Percentiles rank a stretch among this genome's conserved stretches.
phyloP scores from a whole-genome alignment of 495 filamentous ascomycete genomes.

The Geopyxis carbonaria region DNA sequence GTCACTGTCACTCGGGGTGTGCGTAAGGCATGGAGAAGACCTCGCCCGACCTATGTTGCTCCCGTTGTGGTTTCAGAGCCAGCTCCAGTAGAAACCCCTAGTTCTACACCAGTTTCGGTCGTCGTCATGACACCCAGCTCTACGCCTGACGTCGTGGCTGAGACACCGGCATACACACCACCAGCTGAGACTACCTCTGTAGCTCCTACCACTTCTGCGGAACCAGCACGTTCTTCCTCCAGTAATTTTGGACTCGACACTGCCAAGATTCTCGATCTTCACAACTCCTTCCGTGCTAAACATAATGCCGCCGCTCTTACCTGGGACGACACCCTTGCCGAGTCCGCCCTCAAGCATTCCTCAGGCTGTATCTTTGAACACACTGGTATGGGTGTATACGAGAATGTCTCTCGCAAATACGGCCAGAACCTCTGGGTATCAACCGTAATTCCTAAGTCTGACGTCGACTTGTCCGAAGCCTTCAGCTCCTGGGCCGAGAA shows the following conservation, averaged over 20 bases:
- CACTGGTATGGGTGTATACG: constrained; percentile 14
- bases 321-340: constrained; percentile 46
- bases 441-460: too few relatives aligned
- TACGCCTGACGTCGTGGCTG: neutral
- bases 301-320: constrained; percentile 49
- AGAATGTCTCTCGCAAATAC: too few relatives aligned
- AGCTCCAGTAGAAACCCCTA: too few relatives aligned
- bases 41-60: too few relatives aligned
- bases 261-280: constrained; percentile 25
- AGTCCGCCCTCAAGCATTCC: constrained; percentile 37
- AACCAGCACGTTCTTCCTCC: constrained; percentile 5
- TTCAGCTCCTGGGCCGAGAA: constrained; percentile 21
- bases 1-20: too few relatives aligned
- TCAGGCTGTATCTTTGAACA: constrained; percentile 44
- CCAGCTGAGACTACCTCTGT: neutral
- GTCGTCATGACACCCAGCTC: too few relatives aligned
- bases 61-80: too few relatives aligned
- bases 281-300: constrained; percentile 75
- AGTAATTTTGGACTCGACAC: too few relatives aligned
- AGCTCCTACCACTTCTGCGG: neutral
- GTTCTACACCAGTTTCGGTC: too few relatives aligned
- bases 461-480: neutral
- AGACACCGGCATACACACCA: neutral
- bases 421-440: constrained; percentile 26
- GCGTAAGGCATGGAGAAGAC: too few relatives aligned